Evolutionary conservation across 352 stramenopile species (phyloP).

Genomic region (Phytophthora vignae): DNA sequence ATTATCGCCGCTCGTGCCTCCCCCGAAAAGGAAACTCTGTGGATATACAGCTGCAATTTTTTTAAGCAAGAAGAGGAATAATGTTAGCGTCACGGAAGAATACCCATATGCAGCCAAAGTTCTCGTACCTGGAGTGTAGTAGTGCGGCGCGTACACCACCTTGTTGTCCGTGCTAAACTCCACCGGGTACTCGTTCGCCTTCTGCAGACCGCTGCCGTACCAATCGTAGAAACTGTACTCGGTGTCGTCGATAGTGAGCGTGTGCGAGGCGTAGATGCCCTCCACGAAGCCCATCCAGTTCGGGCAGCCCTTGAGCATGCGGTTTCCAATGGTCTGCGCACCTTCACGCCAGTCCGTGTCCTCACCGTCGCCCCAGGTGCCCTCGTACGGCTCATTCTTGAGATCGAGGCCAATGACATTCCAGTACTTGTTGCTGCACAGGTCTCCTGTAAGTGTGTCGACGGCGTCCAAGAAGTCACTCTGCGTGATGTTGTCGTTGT

Average conservation of each 20-base stretch:
- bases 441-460: slow-evolving; percentile 45
- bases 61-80: neutral
- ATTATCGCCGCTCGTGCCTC: slow-evolving; percentile 34
- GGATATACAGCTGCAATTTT: slow-evolving; percentile 47
- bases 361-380: slow-evolving; percentile 58
- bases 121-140: slow-evolving; percentile 50
- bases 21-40: slow-evolving; percentile 60
- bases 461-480: slow-evolving; percentile 53
- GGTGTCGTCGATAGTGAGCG: slow-evolving; percentile 47
- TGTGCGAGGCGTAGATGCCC: slow-evolving; percentile 52
- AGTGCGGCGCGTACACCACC: slow-evolving; percentile 76
- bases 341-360: slow-evolving; percentile 51
- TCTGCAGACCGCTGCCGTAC: slow-evolving; percentile 59
- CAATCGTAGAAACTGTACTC: slow-evolving; percentile 64
- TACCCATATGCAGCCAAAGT: too few species aligned
- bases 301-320: slow-evolving; percentile 63
- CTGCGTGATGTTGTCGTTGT: slow-evolving; percentile 44
- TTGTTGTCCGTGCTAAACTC: slow-evolving; percentile 58
- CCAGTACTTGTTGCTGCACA: slow-evolving; percentile 75
- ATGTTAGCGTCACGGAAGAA: too few species aligned
- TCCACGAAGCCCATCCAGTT: slow-evolving; percentile 76
- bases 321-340: slow-evolving; percentile 54
- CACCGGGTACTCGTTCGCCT: slow-evolving; percentile 39
- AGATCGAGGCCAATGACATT: slow-evolving; percentile 81
- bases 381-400: slow-evolving; percentile 64